Percentiles rank a stretch among this genome's conserved stretches.
Evolutionary conservation across 1,139 yeast species (phyloP).

Genomic region (Kodamaea alishanica): DNA sequence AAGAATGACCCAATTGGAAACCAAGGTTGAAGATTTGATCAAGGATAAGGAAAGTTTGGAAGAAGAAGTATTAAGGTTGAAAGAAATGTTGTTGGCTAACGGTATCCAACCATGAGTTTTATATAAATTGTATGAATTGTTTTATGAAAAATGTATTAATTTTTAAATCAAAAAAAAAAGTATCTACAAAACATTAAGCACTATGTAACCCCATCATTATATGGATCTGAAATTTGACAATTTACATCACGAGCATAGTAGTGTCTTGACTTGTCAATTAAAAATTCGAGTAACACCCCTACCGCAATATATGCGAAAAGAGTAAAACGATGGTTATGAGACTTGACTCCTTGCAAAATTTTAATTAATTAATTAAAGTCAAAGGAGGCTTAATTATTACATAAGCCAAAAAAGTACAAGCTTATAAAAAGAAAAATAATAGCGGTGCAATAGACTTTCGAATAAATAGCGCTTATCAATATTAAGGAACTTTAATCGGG

Average conservation of each 20-base stretch:
- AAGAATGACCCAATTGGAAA: slow-evolving; percentile 80
- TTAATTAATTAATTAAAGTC: slow-evolving; percentile 1
- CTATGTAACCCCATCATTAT: neutral
- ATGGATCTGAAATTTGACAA: too few species aligned
- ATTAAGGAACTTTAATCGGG: too few species aligned
- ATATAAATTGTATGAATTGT: neutral
- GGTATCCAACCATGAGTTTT: slow-evolving; percentile 8
- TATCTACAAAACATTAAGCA: neutral
- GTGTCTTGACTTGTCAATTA: too few species aligned
- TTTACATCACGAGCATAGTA: too few species aligned
- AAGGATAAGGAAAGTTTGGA: slow-evolving; percentile 53
- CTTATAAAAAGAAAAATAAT: too few species aligned
- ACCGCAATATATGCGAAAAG: too few species aligned
- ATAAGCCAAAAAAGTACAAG: too few species aligned
- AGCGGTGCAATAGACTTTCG: too few species aligned
- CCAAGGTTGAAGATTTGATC: slow-evolving; percentile 62
- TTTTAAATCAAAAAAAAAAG: slow-evolving; percentile 4
- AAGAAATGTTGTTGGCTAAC: slow-evolving; percentile 38
- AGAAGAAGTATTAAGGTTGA: slow-evolving; percentile 56
- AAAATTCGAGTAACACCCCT: too few species aligned
- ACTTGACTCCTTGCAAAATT: neutral
- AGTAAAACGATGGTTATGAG: too few species aligned
- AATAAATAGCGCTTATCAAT: too few species aligned
- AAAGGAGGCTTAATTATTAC: neutral
- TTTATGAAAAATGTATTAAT: neutral